Conservation (phyloP, 2,329 filamentous ascomycete species). For the Monosporascus sp. region DNA sequence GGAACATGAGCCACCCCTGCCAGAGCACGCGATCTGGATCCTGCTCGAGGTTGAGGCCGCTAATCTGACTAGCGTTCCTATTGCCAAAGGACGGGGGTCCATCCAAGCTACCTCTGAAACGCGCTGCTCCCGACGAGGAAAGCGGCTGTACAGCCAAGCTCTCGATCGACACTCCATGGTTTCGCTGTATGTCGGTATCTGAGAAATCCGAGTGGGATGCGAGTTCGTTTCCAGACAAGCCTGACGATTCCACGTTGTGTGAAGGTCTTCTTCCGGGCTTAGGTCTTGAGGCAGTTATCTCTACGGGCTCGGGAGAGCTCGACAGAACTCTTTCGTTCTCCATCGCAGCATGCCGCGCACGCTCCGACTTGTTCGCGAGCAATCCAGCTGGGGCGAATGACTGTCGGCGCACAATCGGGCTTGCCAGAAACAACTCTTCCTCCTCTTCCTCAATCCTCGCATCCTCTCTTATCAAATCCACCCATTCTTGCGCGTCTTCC, state of each 20-base stretch:
- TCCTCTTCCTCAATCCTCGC: slow-evolving; percentile 86
- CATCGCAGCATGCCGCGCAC: slow-evolving; percentile 12
- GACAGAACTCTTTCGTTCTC: slow-evolving; percentile 42
- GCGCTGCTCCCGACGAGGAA: slow-evolving; percentile 20
- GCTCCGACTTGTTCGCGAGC: slow-evolving; percentile 16
- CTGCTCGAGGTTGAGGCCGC: slow-evolving; percentile 49
- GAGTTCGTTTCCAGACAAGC: slow-evolving; percentile 58
- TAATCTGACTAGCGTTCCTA: slow-evolving; percentile 59
- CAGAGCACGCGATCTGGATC: slow-evolving; percentile 88
- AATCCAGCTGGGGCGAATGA: slow-evolving; percentile 31
- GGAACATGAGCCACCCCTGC: slow-evolving; percentile 82
- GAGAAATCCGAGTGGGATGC: slow-evolving; percentile 86
- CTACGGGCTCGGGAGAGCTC: slow-evolving; percentile 57
- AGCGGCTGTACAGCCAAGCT: slow-evolving; percentile 39
- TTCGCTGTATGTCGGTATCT: slow-evolving; percentile 53
- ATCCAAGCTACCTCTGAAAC: slow-evolving; percentile 22
- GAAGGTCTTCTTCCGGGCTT: slow-evolving; percentile 47
- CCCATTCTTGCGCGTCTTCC: slow-evolving; percentile 80
- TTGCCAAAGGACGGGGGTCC: slow-evolving; percentile 30
- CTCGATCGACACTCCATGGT: slow-evolving; percentile 48
- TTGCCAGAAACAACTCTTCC: slow-evolving; percentile 72
- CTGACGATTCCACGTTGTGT: slow-evolving; percentile 59
- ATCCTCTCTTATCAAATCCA: slow-evolving; percentile 70
- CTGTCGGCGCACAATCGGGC: slow-evolving; percentile 51
- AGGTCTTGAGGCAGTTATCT: slow-evolving; percentile 29